phyloP scores from a whole-genome alignment of 1,284 basidiomycete species.

The Heterobasidion occidentale region DNA sequence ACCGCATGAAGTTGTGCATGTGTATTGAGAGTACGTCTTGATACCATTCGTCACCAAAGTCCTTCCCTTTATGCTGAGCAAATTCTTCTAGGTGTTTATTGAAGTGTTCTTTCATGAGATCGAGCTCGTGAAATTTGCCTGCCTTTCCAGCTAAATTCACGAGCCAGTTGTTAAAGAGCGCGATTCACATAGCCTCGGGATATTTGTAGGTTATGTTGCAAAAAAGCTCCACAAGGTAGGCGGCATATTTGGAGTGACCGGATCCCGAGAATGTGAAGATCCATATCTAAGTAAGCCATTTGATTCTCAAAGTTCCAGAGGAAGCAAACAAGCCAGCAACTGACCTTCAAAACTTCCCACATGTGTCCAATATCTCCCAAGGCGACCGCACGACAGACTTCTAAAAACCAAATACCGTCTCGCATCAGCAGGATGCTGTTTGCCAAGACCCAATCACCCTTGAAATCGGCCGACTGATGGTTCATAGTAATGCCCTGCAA shows the following conservation, averaged over 20 bases:
- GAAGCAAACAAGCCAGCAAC: neutral
- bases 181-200: neutral
- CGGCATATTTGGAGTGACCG: slow-evolving; percentile 10
- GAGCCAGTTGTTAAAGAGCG: slow-evolving; percentile 15
- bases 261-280: slow-evolving; percentile 13
- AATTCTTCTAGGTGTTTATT: slow-evolving; percentile 14
- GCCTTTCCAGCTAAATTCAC: slow-evolving; percentile 14
- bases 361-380: slow-evolving; percentile 14
- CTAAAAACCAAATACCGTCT: slow-evolving; percentile 10
- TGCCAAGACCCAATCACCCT: slow-evolving; percentile 11
- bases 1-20: slow-evolving; percentile 19
- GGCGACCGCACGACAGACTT: slow-evolving; percentile 9
- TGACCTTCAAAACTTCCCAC: slow-evolving; percentile 16
- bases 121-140: slow-evolving; percentile 13
- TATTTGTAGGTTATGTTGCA: slow-evolving; percentile 12
- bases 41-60: slow-evolving; percentile 22
- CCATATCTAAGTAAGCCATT: slow-evolving; percentile 8
- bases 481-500: no score
- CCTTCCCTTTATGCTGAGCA: slow-evolving; percentile 20
- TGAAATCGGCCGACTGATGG: neutral
- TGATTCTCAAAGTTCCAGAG: no score
- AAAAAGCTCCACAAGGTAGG: slow-evolving; percentile 11
- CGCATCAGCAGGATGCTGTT: slow-evolving; percentile 11
- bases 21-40: slow-evolving; percentile 19
- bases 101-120: slow-evolving; percentile 16